Percentiles rank a stretch among this genome's conserved stretches.
Conservation (phyloP, 768 basidiomycete genomes). For the Amanita inopinata region DNA sequence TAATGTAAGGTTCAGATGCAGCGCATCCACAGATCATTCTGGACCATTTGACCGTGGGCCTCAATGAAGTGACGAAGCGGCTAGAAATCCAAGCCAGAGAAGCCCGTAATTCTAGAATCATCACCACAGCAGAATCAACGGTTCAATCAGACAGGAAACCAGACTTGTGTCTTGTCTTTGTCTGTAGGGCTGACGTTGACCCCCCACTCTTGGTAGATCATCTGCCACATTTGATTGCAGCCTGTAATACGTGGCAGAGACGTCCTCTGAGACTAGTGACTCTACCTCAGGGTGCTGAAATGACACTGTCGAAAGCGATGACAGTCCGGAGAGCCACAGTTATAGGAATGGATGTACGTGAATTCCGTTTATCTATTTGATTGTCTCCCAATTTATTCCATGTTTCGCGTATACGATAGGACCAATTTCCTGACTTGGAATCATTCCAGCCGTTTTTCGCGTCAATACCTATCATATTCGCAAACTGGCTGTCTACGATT, state of each 20-base stretch:
- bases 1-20: background rate
- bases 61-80: constrained; percentile 70
- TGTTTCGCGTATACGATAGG: constrained; percentile 21
- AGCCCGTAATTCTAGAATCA: constrained; percentile 20
- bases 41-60: constrained; percentile 50
- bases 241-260: constrained; percentile 48
- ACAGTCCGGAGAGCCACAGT: constrained; percentile 60
- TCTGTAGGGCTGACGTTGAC: constrained; percentile 68
- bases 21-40: constrained; percentile 29
- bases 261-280: constrained; percentile 45
- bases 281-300: constrained; percentile 61
- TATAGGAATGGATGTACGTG: constrained; percentile 52
- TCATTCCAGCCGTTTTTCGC: constrained; percentile 31
- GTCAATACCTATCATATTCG: constrained; percentile 44
- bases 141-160: constrained; percentile 12
- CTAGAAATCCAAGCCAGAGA: constrained; percentile 49
- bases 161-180: constrained; percentile 42
- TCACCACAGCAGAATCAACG: constrained; percentile 12
- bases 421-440: constrained; percentile 28
- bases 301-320: constrained; percentile 44
- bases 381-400: too few relatives aligned
- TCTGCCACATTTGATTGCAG: constrained; percentile 67
- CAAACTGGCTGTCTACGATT: constrained; percentile 51
- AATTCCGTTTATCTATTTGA: background rate
- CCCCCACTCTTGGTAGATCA: constrained; percentile 66